Percentiles rank a stretch among this genome's conserved stretches.
Conservation (phyloP, 2,329 filamentous ascomycete species). For the Alternaria consortialis region DNA sequence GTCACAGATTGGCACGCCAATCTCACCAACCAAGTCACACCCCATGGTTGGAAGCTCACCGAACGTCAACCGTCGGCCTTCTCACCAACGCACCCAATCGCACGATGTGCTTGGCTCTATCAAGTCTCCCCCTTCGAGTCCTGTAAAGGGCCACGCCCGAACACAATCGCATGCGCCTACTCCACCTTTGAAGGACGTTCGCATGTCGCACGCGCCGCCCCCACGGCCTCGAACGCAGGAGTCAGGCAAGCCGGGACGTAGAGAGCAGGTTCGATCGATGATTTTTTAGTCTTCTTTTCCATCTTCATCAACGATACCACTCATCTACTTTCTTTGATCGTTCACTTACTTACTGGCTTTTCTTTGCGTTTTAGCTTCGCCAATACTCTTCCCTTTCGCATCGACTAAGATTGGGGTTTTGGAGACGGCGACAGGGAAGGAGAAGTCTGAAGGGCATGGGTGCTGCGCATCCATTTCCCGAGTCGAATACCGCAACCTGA, state of each 20-base stretch:
- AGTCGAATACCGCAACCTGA: not conserved
- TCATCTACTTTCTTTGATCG: conserved; percentile 26
- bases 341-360: conserved; percentile 39
- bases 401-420: conserved; percentile 36
- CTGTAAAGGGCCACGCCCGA: conserved; percentile 43
- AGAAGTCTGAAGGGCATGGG: conserved; percentile 17
- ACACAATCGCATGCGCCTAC: conserved; percentile 43
- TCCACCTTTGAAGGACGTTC: conserved; percentile 43
- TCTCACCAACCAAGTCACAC: conserved; percentile 27
- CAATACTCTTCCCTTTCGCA: conserved; percentile 25
- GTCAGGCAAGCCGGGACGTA: conserved; percentile 33
- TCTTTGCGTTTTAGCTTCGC: conserved; percentile 36
- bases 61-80: conserved; percentile 26
- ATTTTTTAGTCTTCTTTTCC: conserved; percentile 45
- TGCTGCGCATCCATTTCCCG: conserved; percentile 29
- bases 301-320: conserved; percentile 38
- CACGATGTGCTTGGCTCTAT: conserved; percentile 31
- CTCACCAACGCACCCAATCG: conserved; percentile 43
- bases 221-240: conserved; percentile 45
- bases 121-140: conserved; percentile 41
- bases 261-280: conserved; percentile 55
- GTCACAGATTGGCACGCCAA: conserved; percentile 32
- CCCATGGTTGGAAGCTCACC: conserved; percentile 28
- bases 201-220: conserved; percentile 36
- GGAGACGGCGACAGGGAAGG: conserved; percentile 15